Evolutionary conservation across 1,284 basidiomycete species (phyloP), one percentile per base, ranked within the genome.

Genomic region (Ganoderma lingzhi): DNA sequence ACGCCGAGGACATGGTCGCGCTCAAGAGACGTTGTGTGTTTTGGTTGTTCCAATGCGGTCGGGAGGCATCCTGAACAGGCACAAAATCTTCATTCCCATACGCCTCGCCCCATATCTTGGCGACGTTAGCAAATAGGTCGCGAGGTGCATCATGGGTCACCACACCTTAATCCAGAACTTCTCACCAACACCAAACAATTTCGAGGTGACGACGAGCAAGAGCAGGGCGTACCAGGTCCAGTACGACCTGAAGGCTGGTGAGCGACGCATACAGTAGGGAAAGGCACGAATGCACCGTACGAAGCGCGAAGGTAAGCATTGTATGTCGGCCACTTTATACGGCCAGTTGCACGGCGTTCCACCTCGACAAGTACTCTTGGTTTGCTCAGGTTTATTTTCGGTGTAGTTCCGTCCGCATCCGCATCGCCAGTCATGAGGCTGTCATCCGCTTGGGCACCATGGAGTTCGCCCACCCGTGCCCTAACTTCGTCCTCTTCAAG

Each of bases 291-390:
- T 42, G 17, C 12, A 17, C 6, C 42, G 62, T 69, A 90, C 88
- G 90, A 91, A 45, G 90, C 90, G 73, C 86, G 85, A 67, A 96
- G 83, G 78, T 96, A 96, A 19, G 88, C 90, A 71, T 90, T 89
- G 78, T 96, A 96, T 59, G 94, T 90, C 2, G 80, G 78, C 91
- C 91, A 93, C 76, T 94, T 93, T 39, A 96, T 94, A 63, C 88
- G 86, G 2, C 94, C 94, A 1, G 85, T 84, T 48, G 92, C 90
- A 23, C 93, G 82, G 74, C 90, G 89, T 77, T 93, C 92, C 64
- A 90, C 91, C 70, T 90, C 86, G 14, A 93, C 80, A 8, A 93
- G 82, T 74, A 91, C 91, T 66, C 89, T 82, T 0, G 90, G 86
- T 74, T 88, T 88, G 80, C 88, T 89, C 61, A 78, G 80, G 6